Evolutionary conservation across 345 rosid genomes (phyloP).

Genomic region (Jatropha curcas): DNA sequence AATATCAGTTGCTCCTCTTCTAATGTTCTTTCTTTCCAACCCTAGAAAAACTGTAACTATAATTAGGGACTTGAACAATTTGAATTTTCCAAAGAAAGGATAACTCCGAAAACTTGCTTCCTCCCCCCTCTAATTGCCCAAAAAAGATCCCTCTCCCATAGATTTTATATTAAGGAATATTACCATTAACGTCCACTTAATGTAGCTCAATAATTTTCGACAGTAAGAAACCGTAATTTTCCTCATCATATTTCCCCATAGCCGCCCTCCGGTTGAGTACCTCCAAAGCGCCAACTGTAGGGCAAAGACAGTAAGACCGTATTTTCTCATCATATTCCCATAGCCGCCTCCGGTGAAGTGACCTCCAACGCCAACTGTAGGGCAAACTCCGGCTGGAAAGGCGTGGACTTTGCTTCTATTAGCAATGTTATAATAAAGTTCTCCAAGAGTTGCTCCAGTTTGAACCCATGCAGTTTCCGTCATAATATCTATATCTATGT

Average conservation of each 20-base stretch:
- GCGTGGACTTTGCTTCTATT: constrained; percentile 5
- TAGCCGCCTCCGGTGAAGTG: constrained; percentile 13
- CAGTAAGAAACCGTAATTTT: too few species aligned
- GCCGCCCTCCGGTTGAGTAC: too few species aligned
- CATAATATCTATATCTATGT: background rate
- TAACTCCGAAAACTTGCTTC: constrained; percentile 7
- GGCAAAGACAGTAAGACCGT: background rate
- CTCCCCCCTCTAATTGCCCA: constrained; percentile 17
- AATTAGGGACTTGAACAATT: background rate
- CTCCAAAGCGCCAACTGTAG: too few species aligned
- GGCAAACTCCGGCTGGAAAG: constrained; percentile 14
- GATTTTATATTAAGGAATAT: background rate
- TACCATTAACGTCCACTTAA: constrained; percentile 1
- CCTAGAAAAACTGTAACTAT: background rate
- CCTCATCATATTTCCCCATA: too few species aligned
- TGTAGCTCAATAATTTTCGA: constrained; percentile 7
- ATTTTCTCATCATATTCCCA: constrained; percentile 7
- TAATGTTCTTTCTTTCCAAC: background rate
- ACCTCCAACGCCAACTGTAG: constrained; percentile 5
- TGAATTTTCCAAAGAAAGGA: constrained; percentile 7
- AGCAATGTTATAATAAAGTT: constrained; percentile 8
- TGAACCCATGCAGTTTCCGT: constrained; percentile 7
- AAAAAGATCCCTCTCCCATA: constrained; percentile 12
- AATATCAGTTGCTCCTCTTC: constrained; percentile 2
- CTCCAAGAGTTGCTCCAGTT: constrained; percentile 6